Evolutionary conservation across 1,284 basidiomycete genomes (phyloP).

Genomic region (Calocybe gambosa): DNA sequence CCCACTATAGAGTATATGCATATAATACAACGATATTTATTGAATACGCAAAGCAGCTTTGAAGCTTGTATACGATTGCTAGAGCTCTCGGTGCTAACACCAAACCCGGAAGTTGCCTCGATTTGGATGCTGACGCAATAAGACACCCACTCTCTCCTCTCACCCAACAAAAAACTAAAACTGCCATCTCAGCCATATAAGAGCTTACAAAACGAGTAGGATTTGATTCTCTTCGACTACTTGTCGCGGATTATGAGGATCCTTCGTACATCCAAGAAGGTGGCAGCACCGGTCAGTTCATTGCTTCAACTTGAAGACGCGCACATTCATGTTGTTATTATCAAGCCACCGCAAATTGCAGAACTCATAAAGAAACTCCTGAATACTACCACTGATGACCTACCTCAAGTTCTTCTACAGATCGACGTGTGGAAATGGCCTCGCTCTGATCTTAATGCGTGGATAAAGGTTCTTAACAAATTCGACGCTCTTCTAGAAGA

Average conservation of each 20-base stretch:
- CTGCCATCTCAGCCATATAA: slow-evolving; percentile 9
- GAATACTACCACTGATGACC: slow-evolving; percentile 57
- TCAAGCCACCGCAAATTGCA: slow-evolving; percentile 70
- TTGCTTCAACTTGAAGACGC: slow-evolving; percentile 14
- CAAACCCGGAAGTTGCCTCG: slow-evolving; percentile 2
- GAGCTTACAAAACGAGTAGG: slow-evolving; percentile 9
- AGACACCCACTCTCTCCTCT: slow-evolving; percentile 9
- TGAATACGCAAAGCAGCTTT: not conserved
- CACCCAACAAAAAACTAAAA: slow-evolving; percentile 5
- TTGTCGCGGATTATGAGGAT: slow-evolving; percentile 71
- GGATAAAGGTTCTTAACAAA: slow-evolving; percentile 93
- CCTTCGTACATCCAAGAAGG: slow-evolving; percentile 72
- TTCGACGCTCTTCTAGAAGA: slow-evolving; percentile 88
- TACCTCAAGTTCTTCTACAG: slow-evolving; percentile 55
- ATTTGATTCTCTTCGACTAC: slow-evolving; percentile 29
- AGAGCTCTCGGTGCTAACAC: not conserved
- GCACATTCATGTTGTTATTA: slow-evolving; percentile 13
- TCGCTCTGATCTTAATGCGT: slow-evolving; percentile 93
- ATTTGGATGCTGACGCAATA: slow-evolving; percentile 22
- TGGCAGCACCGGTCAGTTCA: slow-evolving; percentile 57
- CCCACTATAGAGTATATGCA: slow-evolving; percentile 10
- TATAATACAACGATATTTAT: not conserved
- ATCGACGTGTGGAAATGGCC: slow-evolving; percentile 91
- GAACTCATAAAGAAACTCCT: slow-evolving; percentile 69
- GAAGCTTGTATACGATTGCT: not conserved